Evolutionary conservation across 2,329 filamentous ascomycete species (phyloP).

Genomic region (Bipolaris zeicola): DNA sequence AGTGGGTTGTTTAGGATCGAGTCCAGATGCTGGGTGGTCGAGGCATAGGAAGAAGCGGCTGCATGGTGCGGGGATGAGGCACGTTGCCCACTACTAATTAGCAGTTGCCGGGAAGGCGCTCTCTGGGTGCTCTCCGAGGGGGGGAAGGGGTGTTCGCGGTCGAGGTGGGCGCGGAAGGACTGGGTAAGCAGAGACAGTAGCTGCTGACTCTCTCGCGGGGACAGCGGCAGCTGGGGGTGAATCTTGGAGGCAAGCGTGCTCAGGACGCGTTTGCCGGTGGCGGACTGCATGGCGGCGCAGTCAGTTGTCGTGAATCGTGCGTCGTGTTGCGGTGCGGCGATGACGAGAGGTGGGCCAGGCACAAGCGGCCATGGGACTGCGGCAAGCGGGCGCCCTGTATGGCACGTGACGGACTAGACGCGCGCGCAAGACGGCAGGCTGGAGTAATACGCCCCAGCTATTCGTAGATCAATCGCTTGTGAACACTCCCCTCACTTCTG

Average conservation of each 20-base stretch:
- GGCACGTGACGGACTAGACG: slow-evolving; percentile 18
- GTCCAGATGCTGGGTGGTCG: slow-evolving; percentile 55
- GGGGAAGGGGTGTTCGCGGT: slow-evolving; percentile 58
- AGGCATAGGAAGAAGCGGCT: slow-evolving; percentile 44
- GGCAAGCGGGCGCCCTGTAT: slow-evolving; percentile 10
- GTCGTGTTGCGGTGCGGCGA: slow-evolving; percentile 7
- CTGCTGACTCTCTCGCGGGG: slow-evolving; percentile 62
- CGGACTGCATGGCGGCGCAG: slow-evolving; percentile 55
- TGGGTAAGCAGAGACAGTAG: slow-evolving; percentile 65
- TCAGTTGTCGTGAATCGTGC: slow-evolving; percentile 1
- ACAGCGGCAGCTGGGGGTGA: slow-evolving; percentile 59
- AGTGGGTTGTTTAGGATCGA: slow-evolving; percentile 59
- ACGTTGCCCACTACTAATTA: slow-evolving; percentile 13
- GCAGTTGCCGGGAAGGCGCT: slow-evolving; percentile 3
- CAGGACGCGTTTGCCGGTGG: slow-evolving; percentile 48
- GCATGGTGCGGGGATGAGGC: slow-evolving; percentile 13
- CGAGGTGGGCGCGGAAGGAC: slow-evolving; percentile 68
- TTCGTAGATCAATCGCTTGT: slow-evolving; percentile 14
- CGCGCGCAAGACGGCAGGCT: slow-evolving; percentile 16
- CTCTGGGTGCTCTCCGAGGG: slow-evolving; percentile 13
- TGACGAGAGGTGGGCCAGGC: slow-evolving; percentile 18
- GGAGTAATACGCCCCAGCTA: slow-evolving; percentile 7
- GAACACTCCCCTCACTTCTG: slow-evolving; percentile 15
- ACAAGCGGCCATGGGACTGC: slow-evolving; percentile 4
- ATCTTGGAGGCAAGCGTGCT: slow-evolving; percentile 59